Evolutionary conservation across 2,329 filamentous ascomycete species (phyloP).

Genomic region (Raffaelea ambrosiae): DNA sequence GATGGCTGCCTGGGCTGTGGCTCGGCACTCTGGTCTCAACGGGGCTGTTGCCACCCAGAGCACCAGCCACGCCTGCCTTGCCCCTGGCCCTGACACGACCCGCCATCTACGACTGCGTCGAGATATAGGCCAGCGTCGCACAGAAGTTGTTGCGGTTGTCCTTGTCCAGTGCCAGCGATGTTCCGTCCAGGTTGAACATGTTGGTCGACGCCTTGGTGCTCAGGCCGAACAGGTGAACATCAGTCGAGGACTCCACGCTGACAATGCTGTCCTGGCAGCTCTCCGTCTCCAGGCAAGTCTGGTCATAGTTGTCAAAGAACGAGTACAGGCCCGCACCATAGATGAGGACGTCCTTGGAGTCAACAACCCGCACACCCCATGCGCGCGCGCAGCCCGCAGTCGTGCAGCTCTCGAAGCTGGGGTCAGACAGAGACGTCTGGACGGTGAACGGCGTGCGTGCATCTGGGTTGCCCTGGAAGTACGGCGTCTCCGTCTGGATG

Average conservation of each 20-base stretch:
- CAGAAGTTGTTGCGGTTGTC: slow-evolving; percentile 62
- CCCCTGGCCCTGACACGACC: too few relatives aligned
- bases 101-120: slow-evolving; percentile 7
- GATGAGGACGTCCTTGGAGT: slow-evolving; percentile 58
- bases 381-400: slow-evolving; percentile 54
- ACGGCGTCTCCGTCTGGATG: slow-evolving; percentile 86
- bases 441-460: slow-evolving; percentile 56
- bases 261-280: slow-evolving; percentile 75
- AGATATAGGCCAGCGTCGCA: slow-evolving; percentile 49
- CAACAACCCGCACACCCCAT: slow-evolving; percentile 64
- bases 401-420: slow-evolving; percentile 58
- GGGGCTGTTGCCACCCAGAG: not conserved
- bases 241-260: slow-evolving; percentile 53
- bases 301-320: slow-evolving; percentile 76
- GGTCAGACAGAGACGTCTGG: slow-evolving; percentile 53
- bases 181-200: slow-evolving; percentile 59
- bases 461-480: slow-evolving; percentile 77
- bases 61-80: too few relatives aligned
- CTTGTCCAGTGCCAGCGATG: slow-evolving; percentile 41
- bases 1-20: too few relatives aligned
- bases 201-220: slow-evolving; percentile 68
- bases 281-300: slow-evolving; percentile 58
- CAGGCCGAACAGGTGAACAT: slow-evolving; percentile 56
- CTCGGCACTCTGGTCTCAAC: too few relatives aligned
- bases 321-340: slow-evolving; percentile 71